Evolutionary conservation across 495 filamentous ascomycete genomes (phyloP), one percentile per base, ranked within the genome.

Genomic region (Lasiosphaeria miniovina): DNA sequence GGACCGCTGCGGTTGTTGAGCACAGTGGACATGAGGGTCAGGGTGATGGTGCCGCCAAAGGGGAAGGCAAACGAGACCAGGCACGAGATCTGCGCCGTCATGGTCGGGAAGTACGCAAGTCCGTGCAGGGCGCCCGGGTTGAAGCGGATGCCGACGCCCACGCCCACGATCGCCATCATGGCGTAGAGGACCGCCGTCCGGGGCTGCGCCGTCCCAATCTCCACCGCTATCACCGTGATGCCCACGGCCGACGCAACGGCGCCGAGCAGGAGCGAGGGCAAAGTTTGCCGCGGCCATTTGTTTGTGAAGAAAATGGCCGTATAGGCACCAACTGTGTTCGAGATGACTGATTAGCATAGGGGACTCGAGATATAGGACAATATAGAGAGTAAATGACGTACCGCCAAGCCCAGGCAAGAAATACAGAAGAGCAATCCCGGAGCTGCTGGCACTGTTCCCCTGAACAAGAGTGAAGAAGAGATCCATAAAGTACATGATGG

Each of bases 11-110:
- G 79, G 67, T 86, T 86, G 57, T 83, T 83, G 66, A 87, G 86
- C 1, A 87, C 82, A 35, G 75, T 78, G 6, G 81, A 74, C 82
- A 87, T 86, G 49, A 87, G 75, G 0, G 84, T 85, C 33, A 85
- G 69, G 4, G 73, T 76, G 11, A 87, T 60, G 0, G 84, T 82
- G 33, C 84, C 84, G 33, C 85, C 85, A 57, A 88, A 81, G 0
- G 80, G 80, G 34, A 75, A 55, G 4, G 79, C 74, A 50, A 86
- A 82, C 0, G 71, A 61, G 62, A 82, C 74, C 4, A 86, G 59
- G 14, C 79, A 82, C 58, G 81, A 73, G 1, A 84, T 78, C 4
- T 76, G 65, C 0, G 83, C 74, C 4, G 84, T 81, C 32, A 72
- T 66, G 6, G 71, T 68, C 0, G 79, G 83, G 64, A 82, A 84